Evolutionary conservation across 495 filamentous ascomycete species (phyloP).

Genomic region (Podospora didyma): DNA sequence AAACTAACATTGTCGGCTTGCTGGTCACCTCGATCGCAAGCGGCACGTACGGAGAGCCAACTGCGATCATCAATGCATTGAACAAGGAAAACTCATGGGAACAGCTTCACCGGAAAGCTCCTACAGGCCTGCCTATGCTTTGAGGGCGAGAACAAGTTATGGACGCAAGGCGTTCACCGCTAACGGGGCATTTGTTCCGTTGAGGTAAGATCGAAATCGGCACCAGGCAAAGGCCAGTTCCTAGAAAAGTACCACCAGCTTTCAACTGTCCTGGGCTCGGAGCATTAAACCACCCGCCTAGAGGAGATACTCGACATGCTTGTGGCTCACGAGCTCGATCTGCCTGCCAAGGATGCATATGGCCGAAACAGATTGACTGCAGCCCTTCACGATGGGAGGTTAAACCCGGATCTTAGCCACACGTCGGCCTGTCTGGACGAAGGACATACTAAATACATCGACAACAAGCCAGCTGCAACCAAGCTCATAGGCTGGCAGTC

Average conservation of each 20-base stretch:
- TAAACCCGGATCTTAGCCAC: too few species aligned
- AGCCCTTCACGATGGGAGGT: too few species aligned
- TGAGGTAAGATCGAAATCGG: too few species aligned
- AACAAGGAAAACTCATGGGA: conserved; percentile 9
- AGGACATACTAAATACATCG: too few species aligned
- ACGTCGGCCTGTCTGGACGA: too few species aligned
- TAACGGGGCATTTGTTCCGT: too few species aligned
- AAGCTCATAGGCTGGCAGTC: too few species aligned
- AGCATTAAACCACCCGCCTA: conserved; percentile 8
- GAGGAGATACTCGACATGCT: conserved; percentile 23
- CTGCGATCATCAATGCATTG: conserved; percentile 14
- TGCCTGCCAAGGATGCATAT: background rate
- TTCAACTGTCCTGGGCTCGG: background rate
- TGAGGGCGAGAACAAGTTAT: conserved; percentile 1
- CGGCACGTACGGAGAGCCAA: background rate
- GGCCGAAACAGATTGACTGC: too few species aligned
- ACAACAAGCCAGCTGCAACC: too few species aligned
- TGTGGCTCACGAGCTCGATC: conserved; percentile 1
- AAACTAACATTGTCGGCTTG: conserved; percentile 35
- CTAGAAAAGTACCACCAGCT: too few species aligned
- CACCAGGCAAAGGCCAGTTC: too few species aligned
- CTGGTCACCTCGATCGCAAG: conserved; percentile 26
- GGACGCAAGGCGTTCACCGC: background rate
- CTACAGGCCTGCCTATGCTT: conserved; percentile 21
- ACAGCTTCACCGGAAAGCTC: conserved; percentile 5